These are phyloP conservation scores for Circinella umbellata DNA, from an alignment of 371 early-diverging fungal genomes.

Conservation along the genomic window DNA sequence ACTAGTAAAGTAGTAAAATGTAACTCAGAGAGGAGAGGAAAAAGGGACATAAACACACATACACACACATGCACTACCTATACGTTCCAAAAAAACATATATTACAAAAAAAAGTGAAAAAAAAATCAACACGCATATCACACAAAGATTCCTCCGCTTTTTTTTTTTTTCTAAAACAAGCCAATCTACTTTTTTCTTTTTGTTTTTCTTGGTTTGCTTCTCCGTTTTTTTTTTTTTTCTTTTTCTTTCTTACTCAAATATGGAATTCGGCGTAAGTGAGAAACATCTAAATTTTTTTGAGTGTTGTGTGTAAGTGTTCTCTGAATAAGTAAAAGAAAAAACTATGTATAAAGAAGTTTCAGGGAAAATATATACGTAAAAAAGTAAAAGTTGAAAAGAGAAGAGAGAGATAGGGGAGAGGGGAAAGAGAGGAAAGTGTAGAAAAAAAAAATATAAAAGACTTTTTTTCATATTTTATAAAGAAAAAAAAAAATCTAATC, in stretches of 20 bases:
- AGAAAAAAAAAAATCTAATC: conserved; percentile 22
- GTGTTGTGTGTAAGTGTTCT: neutral
- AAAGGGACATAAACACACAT: neutral
- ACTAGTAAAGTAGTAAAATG: neutral
- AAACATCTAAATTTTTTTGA: conserved; percentile 5
- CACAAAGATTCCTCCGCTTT: conserved; percentile 4
- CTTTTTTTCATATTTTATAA: neutral
- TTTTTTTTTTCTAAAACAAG: conserved; percentile 2
- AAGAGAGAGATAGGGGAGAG: neutral
- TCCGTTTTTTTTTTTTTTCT: conserved; percentile 1
- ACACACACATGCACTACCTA: neutral
- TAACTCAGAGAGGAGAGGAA: neutral
- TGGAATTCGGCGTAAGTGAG: conserved; percentile 6
- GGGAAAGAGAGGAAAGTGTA: too few relatives aligned
- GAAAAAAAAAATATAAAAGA: neutral
- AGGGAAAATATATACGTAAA: neutral
- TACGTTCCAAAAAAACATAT: neutral
- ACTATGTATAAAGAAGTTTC: neutral
- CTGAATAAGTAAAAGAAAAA: neutral
- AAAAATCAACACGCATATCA: neutral
- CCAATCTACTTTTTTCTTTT: conserved; percentile 6
- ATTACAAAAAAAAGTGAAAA: neutral
- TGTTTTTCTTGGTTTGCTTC: conserved; percentile 10
- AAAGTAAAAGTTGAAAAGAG: conserved; percentile 2
- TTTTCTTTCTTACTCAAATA: conserved; percentile 7